Conservation (phyloP, 2,329 filamentous ascomycete genomes). For the Ambrosiella cleistominuta region DNA sequence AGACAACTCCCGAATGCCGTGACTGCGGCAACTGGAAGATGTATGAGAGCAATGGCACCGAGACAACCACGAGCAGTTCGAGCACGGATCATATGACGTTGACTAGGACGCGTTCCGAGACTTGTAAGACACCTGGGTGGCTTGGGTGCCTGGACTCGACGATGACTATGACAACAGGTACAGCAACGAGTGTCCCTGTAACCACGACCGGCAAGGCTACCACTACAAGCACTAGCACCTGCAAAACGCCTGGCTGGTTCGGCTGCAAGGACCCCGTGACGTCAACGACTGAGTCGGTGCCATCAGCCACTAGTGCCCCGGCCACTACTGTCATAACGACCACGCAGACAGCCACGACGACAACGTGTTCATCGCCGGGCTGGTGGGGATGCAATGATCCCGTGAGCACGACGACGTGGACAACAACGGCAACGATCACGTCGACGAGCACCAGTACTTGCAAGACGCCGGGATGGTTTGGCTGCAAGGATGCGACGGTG, state of each 20-base stretch:
- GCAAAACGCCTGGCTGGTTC: conserved; percentile 47
- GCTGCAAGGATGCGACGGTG: conserved; percentile 35
- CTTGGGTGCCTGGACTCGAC: conserved; percentile 62
- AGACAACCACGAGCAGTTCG: conserved; percentile 44
- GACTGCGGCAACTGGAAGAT: conserved; percentile 93
- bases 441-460: conserved; percentile 32
- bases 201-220: conserved; percentile 19
- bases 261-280: conserved; percentile 38
- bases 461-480: conserved; percentile 47
- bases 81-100: conserved; percentile 27
- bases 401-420: conserved; percentile 20
- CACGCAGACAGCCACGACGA: conserved; percentile 16
- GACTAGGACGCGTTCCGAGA: conserved; percentile 64
- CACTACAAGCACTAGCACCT: conserved; percentile 29
- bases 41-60: conserved; percentile 79
- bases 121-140: conserved; percentile 85
- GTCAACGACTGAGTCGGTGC: conserved; percentile 21
- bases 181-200: conserved; percentile 18
- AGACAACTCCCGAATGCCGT: conserved; percentile 58
- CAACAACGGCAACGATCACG: conserved; percentile 29
- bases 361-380: conserved; percentile 13
- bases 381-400: conserved; percentile 15
- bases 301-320: conserved; percentile 16
- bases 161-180: conserved; percentile 28
- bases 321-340: conserved; percentile 16